phyloP scores from a whole-genome alignment of 345 rosid species.

The Aquilaria sinensis region DNA sequence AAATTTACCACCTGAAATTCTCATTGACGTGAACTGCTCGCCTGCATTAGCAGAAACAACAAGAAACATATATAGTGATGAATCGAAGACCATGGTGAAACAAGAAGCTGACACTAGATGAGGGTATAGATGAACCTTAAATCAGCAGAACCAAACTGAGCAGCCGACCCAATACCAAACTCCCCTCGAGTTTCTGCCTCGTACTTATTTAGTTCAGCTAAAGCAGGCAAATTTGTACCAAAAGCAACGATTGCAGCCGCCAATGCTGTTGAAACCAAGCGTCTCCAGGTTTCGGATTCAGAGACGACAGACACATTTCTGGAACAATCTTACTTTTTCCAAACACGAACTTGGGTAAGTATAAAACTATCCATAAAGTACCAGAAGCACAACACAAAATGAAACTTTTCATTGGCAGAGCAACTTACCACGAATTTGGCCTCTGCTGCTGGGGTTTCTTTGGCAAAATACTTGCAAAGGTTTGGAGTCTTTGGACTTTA shows the following conservation, averaged over 20 bases:
- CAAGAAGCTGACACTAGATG: no score
- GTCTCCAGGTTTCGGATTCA: slow-evolving; percentile 44
- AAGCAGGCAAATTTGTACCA: slow-evolving; percentile 44
- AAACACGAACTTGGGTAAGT: no score
- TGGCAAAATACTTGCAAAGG: slow-evolving; percentile 20
- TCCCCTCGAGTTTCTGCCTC: slow-evolving; percentile 89
- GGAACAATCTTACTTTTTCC: slow-evolving; percentile 49
- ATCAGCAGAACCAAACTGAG: slow-evolving; percentile 87
- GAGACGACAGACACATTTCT: slow-evolving; percentile 12
- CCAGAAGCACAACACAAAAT: neutral
- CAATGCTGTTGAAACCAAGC: slow-evolving; percentile 52
- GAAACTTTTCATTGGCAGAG: neutral
- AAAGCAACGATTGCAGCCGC: slow-evolving; percentile 55
- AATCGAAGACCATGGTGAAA: neutral
- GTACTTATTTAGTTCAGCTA: slow-evolving; percentile 78
- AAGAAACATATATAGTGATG: slow-evolving; percentile 13
- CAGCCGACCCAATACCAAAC: slow-evolving; percentile 89
- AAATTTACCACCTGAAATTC: slow-evolving; percentile 56
- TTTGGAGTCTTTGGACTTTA: slow-evolving; percentile 12
- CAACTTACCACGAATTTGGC: slow-evolving; percentile 23
- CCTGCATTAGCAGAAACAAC: slow-evolving; percentile 35
- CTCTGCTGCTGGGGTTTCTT: slow-evolving; percentile 10
- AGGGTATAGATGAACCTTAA: slow-evolving; percentile 34
- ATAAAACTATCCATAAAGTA: neutral
- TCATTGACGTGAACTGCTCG: slow-evolving; percentile 78